Evolutionary conservation across 2,329 filamentous ascomycete species (phyloP), one percentile per base, ranked within the genome.

Genomic region (Clarireedia hainanense): DNA sequence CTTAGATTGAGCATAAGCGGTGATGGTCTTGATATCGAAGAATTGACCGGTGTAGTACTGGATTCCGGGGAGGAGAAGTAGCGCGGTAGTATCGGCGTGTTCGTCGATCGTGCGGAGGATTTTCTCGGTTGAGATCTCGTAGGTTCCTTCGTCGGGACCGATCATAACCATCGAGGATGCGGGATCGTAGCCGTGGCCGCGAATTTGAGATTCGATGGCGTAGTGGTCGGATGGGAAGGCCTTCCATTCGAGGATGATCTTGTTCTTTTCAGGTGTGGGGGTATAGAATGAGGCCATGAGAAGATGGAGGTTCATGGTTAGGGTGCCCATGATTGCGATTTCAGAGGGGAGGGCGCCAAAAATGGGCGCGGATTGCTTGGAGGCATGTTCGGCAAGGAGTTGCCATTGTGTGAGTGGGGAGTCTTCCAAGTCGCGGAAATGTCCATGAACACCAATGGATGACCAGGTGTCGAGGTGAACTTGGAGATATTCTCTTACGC

Each of bases 21-120:
- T 96, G 69, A 96, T 96, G 45, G 74, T 77, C 45, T 81, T 72
- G 4, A 96, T 91, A 70, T 96, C 89, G 63, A 96, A 88, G 56
- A 88, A 81, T 69, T 96, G 91, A 54, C 91, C 91, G 0, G 87
- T 94, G 73, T 95, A 96, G 75, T 91, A 96, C 69, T 96, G 91
- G 43, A 96, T 86, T 9, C 89, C 91, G 0, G 91, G 89, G 0
- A 96, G 80, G 4, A 96, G 79, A 0, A 96, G 73, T 7, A 96
- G 72, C 1, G 90, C 88, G 0, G 89, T 84, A 5, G 80, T 80
- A 1, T 82, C 77, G 47, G 86, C 87, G 67, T 96, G 85, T 57
- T 83, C 74, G 59, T 91, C 86, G 61, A 96, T 95, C 4, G 81
- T 75, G 6, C 79, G 76, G 9, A 94, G 75, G 42, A 96, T 87